Conservation (phyloP, 2,329 filamentous ascomycete genomes). For the Phoma sp. region DNA sequence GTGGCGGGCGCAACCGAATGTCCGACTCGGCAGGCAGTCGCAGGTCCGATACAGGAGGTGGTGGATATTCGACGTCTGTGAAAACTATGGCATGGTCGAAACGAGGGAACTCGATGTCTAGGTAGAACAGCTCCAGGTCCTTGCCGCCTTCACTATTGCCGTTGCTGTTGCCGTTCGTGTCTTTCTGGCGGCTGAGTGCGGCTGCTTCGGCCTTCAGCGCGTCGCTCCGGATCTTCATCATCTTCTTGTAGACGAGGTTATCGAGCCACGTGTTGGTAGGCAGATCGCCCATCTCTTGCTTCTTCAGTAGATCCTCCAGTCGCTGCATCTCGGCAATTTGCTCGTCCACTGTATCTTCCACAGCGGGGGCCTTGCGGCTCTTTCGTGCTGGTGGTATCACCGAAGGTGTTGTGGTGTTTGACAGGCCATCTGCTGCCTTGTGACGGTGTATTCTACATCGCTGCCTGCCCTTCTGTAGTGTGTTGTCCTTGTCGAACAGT, state of each 20-base stretch:
- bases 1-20: slow-evolving; percentile 77
- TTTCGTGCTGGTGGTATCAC: slow-evolving; percentile 63
- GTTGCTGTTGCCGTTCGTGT: slow-evolving; percentile 22
- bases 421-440: slow-evolving; percentile 83
- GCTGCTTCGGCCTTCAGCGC: slow-evolving; percentile 46
- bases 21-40: slow-evolving; percentile 69
- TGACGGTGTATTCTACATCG: slow-evolving; percentile 87
- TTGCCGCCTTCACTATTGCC: slow-evolving; percentile 44
- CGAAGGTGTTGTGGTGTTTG: slow-evolving; percentile 80
- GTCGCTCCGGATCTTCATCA: slow-evolving; percentile 71
- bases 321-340: slow-evolving; percentile 87
- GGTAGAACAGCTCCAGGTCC: slow-evolving; percentile 73
- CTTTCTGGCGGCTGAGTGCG: slow-evolving; percentile 46
- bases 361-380: slow-evolving; percentile 57
- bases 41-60: slow-evolving; percentile 81
- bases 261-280: slow-evolving; percentile 94
- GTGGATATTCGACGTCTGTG: slow-evolving; percentile 89
- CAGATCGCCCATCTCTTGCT: slow-evolving; percentile 98
- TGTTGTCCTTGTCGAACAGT: slow-evolving; percentile 92
- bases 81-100: slow-evolving; percentile 98
- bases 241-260: slow-evolving; percentile 87
- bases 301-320: slow-evolving; percentile 90
- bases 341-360: slow-evolving; percentile 60
- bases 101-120: slow-evolving; percentile 89
- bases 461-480: slow-evolving; percentile 88